Evolutionary conservation across 2,329 filamentous ascomycete species (phyloP).

Genomic region (Fusarium falciforme): DNA sequence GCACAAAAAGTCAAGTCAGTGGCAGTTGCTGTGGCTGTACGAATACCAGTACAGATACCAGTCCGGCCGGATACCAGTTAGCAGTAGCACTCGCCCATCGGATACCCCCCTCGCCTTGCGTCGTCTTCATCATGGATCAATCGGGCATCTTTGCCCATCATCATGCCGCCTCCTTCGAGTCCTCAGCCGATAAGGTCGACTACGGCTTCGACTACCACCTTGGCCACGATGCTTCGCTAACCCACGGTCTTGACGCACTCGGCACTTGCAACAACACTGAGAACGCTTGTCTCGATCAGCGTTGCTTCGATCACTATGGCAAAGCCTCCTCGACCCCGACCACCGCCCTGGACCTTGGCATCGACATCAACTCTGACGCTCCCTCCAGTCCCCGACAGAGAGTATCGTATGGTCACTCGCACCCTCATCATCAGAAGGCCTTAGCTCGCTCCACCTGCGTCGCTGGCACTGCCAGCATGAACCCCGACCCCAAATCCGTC

Average conservation of each 20-base stretch:
- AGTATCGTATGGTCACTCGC: neutral
- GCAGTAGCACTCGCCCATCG: neutral
- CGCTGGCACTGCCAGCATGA: slow-evolving; percentile 17
- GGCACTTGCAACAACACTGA: slow-evolving; percentile 47
- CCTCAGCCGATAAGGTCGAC: slow-evolving; percentile 42
- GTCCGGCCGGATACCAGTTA: neutral
- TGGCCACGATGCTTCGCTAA: slow-evolving; percentile 37
- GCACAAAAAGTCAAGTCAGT: slow-evolving; percentile 14
- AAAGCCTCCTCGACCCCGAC: slow-evolving; percentile 25
- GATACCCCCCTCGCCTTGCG: neutral
- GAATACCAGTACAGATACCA: neutral
- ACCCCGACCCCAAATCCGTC: slow-evolving; percentile 2
- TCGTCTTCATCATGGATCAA: slow-evolving; percentile 32
- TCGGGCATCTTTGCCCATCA: slow-evolving; percentile 36
- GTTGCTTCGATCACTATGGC: slow-evolving; percentile 41
- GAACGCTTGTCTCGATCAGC: slow-evolving; percentile 47
- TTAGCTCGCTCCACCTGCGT: slow-evolving; percentile 26
- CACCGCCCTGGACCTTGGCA: slow-evolving; percentile 27
- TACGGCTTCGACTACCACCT: slow-evolving; percentile 47
- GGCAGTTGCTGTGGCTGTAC: neutral
- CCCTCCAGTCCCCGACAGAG: neutral
- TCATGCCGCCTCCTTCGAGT: slow-evolving; percentile 35
- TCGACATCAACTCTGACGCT: slow-evolving; percentile 25
- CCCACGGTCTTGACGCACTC: slow-evolving; percentile 42
- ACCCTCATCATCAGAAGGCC: slow-evolving; percentile 4